These are phyloP conservation scores for Cicer judaicum DNA, from an alignment of 306 rosid species.

Conservation along the genomic window DNA sequence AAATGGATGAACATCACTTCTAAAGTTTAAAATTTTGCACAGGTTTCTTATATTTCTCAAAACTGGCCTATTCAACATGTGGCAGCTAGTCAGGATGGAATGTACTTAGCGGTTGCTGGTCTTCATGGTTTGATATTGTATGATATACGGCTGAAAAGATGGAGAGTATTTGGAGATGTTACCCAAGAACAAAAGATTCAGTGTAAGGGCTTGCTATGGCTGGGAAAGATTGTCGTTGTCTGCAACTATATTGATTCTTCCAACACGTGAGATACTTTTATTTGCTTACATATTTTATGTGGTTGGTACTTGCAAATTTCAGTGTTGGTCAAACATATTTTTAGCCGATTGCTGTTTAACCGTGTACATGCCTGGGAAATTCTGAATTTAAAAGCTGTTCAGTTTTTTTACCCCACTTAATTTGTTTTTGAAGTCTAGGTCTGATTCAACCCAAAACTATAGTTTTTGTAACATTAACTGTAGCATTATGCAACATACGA, in stretches of 20 bases:
- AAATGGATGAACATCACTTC: slow-evolving; percentile 50
- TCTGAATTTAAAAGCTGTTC: slow-evolving; percentile 13
- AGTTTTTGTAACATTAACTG: slow-evolving; percentile 30
- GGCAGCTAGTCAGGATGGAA: slow-evolving; percentile 95
- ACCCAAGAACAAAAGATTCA: slow-evolving; percentile 91
- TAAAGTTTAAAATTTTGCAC: slow-evolving; percentile 41
- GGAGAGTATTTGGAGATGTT: slow-evolving; percentile 97
- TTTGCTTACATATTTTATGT: slow-evolving; percentile 35
- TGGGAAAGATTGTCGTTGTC: slow-evolving; percentile 96
- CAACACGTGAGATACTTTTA: slow-evolving; percentile 73
- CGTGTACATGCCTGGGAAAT: slow-evolving; percentile 24
- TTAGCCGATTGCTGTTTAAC: slow-evolving; percentile 27
- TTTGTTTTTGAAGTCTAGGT: slow-evolving; percentile 1
- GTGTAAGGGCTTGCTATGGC: slow-evolving; percentile 95
- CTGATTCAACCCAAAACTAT: background rate
- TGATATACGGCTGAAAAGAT: slow-evolving; percentile 81
- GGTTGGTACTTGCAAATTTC: slow-evolving; percentile 42
- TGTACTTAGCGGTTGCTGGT: slow-evolving; percentile 92
- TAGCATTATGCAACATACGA: background rate
- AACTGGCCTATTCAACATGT: slow-evolving; percentile 98
- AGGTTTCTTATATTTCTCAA: slow-evolving; percentile 98
- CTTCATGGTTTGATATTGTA: slow-evolving; percentile 90
- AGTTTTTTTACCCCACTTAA: background rate
- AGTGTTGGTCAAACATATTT: slow-evolving; percentile 23
- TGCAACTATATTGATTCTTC: slow-evolving; percentile 91